These are phyloP conservation scores for Carex littledalei DNA, from an alignment of 176 grass and related monocot genomes.

Conservation along the genomic window DNA sequence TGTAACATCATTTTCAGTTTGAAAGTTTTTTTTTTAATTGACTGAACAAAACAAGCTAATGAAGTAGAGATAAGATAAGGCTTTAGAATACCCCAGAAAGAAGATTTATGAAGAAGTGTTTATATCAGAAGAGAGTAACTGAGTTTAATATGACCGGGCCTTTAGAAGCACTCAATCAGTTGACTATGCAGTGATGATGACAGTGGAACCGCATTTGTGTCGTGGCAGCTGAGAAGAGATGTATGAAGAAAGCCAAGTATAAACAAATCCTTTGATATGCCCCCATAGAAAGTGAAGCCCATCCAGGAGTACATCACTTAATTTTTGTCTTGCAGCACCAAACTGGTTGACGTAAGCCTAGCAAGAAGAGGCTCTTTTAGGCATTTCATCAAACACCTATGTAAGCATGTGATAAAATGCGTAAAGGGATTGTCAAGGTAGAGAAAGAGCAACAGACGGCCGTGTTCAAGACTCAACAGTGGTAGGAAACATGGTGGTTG, in stretches of 20 bases:
- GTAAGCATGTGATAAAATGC: background rate
- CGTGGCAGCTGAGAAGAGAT: too few relatives aligned
- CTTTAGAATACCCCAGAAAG: background rate
- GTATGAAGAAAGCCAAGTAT: too few relatives aligned
- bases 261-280: background rate
- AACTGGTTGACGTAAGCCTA: background rate
- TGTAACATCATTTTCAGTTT: background rate
- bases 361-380: too few relatives aligned
- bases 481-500: background rate
- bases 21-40: background rate
- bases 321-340: background rate
- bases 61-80: background rate
- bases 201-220: too few relatives aligned
- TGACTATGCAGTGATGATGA: too few relatives aligned
- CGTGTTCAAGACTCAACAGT: background rate
- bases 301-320: too few relatives aligned
- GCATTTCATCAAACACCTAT: background rate
- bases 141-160: too few relatives aligned
- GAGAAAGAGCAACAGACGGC: background rate
- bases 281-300: background rate
- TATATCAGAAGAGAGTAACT: background rate
- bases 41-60: background rate
- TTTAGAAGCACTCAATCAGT: background rate
- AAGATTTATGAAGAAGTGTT: background rate
- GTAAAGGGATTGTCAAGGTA: background rate